Base-by-base conservation (phyloP, 805 yeast species). In the Debaryomyces prosopidis region DNA sequence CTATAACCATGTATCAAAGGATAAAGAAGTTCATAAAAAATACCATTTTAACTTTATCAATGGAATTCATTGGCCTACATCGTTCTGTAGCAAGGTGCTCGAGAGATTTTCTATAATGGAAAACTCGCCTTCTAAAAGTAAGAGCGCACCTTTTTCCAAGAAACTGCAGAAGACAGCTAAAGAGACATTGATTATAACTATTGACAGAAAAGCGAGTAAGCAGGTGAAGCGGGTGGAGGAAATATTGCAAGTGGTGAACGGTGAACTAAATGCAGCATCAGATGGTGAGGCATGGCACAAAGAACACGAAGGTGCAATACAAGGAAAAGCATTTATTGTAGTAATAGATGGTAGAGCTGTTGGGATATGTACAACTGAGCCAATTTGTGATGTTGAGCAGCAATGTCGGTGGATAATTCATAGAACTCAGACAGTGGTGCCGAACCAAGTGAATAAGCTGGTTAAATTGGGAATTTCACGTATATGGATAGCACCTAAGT, bases 351-450 rank as follows among this genome's bases (percentile, higher is more conserved):
- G 64, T 10, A 60, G 70, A 33, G 82, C 83, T 0, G 71, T 85
- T 2, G 90, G 86, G 0, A 54, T 83, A 1, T 69, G 82, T 7
- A 75, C 82, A 1, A 72, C 82, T 1, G 87, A 83, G 40, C 64
- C 71, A 27, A 63, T 73, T 1, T 14, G 23, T 0, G 54, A 62
- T 17, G 43, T 28, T 3, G 53, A 40, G 9, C 46, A 32, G 3
- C 66, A 68, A 33, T 79, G 85, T 0, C 62, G 76, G 31, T 85
- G 91, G 91, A 79, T 84, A 80, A 64, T 82, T 0, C 59, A 71
- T 43, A 76, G 74, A 2, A 73, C 79, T 2, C 83, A 81, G 33
- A 59, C 76, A 8, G 45, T 71, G 0, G 84, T 84, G 0, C 80
- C 80, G 3, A 58, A 69, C 5, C 77, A 72, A 41, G 53, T 56